Evolutionary conservation across 2,329 filamentous ascomycete species (phyloP).

Genomic region (Monilinia fructicola): DNA sequence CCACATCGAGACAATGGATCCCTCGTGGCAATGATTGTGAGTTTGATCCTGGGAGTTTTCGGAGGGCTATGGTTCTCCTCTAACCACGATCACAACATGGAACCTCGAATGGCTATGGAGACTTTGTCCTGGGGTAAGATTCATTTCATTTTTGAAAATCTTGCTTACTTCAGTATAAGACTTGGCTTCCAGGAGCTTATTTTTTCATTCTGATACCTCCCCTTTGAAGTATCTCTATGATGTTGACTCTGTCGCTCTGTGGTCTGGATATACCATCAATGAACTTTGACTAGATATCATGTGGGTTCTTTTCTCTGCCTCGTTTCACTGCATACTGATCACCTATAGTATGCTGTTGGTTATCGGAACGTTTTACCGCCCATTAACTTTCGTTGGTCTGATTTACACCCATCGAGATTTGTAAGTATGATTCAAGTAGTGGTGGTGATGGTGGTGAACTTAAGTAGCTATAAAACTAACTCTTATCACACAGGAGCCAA

Average conservation of each 20-base stretch:
- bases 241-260: neutral
- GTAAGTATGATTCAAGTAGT: neutral
- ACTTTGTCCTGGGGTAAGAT: neutral
- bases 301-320: neutral
- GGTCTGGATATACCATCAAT: neutral
- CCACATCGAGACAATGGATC: neutral
- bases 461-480: neutral
- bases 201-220: neutral
- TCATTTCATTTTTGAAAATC: too few species aligned
- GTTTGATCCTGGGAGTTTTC: neutral
- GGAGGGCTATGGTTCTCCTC: slow-evolving; percentile 1
- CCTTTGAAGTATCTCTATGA: neutral
- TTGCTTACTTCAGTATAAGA: neutral
- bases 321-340: neutral
- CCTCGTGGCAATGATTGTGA: neutral
- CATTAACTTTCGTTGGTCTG: neutral
- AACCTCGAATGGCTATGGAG: neutral
- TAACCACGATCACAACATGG: neutral
- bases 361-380: neutral
- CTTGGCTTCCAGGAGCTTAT: neutral
- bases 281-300: neutral
- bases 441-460: neutral
- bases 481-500: neutral
- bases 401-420: neutral
- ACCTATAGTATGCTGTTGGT: neutral